A percentile compares a stretch with the other conserved stretches of the same genome.
Conservation (phyloP, 202 grass and related monocot species). For the Elaeis oleifera region DNA sequence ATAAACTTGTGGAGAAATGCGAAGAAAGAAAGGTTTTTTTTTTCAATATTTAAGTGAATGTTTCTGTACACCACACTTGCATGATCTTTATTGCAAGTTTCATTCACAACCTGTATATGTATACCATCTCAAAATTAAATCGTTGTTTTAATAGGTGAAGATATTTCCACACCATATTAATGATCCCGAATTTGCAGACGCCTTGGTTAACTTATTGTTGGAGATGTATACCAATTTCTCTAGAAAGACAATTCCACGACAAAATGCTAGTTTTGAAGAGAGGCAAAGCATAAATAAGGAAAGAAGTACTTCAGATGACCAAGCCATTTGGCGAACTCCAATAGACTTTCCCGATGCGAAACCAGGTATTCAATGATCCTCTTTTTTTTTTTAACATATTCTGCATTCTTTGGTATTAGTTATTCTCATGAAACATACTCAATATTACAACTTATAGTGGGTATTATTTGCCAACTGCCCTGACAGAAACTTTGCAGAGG, state of each 20-base stretch:
- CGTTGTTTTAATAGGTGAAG: constrained; percentile 41
- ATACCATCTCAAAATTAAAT: too few species aligned
- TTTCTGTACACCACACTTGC: too few species aligned
- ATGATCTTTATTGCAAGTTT: too few species aligned
- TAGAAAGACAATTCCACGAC: constrained; percentile 24
- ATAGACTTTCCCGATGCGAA: constrained; percentile 67
- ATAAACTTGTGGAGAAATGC: constrained; percentile 45
- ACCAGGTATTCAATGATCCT: constrained; percentile 29
- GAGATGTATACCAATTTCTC: constrained; percentile 43
- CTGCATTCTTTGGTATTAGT: background rate
- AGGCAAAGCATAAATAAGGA: constrained; percentile 30
- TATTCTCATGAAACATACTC: too few species aligned
- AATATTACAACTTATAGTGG: background rate
- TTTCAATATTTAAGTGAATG: background rate
- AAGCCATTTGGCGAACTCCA: constrained; percentile 40
- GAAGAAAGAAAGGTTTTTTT: constrained; percentile 62
- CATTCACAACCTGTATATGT: too few species aligned
- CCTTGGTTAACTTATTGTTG: constrained; percentile 70
- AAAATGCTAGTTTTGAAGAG: constrained; percentile 4
- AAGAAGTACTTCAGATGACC: constrained; percentile 36
- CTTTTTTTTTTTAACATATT: background rate
- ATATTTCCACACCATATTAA: constrained; percentile 84
- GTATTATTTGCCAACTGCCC: background rate
- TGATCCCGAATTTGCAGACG: constrained; percentile 71
- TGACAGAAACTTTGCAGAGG: constrained; percentile 60